Percentiles rank a stretch among this genome's conserved stretches.
These are phyloP conservation scores for Roridomyces roridus DNA, from an alignment of 768 basidiomycete genomes.

Conservation along the genomic window DNA sequence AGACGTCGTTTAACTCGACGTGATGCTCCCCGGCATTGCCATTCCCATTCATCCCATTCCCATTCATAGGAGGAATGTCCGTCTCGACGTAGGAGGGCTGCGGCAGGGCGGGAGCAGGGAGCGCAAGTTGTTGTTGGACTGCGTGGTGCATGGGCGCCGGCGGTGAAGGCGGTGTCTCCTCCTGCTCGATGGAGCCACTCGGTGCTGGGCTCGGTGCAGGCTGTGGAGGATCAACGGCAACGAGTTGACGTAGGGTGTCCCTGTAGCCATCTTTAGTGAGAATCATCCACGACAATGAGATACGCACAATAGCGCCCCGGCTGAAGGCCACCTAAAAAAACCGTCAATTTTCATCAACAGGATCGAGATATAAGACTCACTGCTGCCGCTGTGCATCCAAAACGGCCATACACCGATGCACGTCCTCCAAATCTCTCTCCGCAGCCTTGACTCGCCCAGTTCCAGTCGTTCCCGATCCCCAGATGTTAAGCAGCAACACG, in stretches of 20 bases:
- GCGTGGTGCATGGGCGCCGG: not conserved
- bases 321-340: slow-evolving; percentile 19
- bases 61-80: no score
- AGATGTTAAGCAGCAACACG: slow-evolving; percentile 21
- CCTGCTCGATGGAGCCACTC: not conserved
- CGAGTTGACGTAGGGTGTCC: slow-evolving; percentile 20
- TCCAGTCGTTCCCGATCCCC: slow-evolving; percentile 11
- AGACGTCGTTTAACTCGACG: no score
- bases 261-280: not conserved
- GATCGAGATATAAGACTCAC: not conserved
- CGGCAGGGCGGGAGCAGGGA: not conserved
- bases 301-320: slow-evolving; percentile 18
- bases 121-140: not conserved
- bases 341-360: not conserved
- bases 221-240: slow-evolving; percentile 14
- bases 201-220: no score
- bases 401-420: slow-evolving; percentile 20
- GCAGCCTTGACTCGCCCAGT: not conserved
- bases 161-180: not conserved
- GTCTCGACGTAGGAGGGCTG: no score
- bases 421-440: slow-evolving; percentile 18
- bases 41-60: no score
- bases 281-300: not conserved
- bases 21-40: no score
- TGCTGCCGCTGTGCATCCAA: slow-evolving; percentile 11